Evolutionary conservation across 139 green algal genomes (phyloP).

Genomic region (Auxenochlorella pyrenoidosa): DNA sequence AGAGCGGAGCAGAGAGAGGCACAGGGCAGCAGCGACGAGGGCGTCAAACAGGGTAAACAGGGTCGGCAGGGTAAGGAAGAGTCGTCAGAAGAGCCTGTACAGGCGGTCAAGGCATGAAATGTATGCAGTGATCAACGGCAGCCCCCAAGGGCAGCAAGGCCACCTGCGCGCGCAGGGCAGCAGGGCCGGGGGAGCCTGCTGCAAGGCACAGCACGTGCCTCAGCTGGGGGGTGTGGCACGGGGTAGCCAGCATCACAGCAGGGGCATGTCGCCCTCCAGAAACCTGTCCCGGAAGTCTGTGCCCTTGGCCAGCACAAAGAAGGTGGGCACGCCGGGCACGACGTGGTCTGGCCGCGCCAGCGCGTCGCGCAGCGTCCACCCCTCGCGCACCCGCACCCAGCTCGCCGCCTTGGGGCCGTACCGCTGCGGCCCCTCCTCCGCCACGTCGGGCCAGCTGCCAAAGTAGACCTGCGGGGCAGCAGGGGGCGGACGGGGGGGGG

Average conservation of each 20-base stretch:
- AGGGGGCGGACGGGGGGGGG: not conserved
- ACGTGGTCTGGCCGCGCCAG: slow-evolving; percentile 68
- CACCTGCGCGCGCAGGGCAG: too few relatives aligned
- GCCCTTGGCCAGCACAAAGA: slow-evolving; percentile 81
- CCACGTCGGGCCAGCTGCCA: slow-evolving; percentile 71
- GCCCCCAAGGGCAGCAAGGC: too few relatives aligned
- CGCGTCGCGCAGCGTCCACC: slow-evolving; percentile 55
- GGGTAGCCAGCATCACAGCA: slow-evolving; percentile 46
- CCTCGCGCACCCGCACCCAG: slow-evolving; percentile 54
- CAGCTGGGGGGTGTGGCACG: too few relatives aligned
- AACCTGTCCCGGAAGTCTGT: slow-evolving; percentile 73
- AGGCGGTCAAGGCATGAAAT: too few relatives aligned
- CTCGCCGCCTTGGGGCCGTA: slow-evolving; percentile 68
- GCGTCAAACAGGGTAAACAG: too few relatives aligned
- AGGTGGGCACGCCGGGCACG: slow-evolving; percentile 81
- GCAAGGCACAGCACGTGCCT: too few relatives aligned
- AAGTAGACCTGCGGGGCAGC: slow-evolving; percentile 55
- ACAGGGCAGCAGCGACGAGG: too few relatives aligned
- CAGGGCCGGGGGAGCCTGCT: too few relatives aligned
- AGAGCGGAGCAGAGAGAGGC: too few relatives aligned
- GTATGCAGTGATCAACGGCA: too few relatives aligned
- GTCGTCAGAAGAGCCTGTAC: too few relatives aligned
- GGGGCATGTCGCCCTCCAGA: slow-evolving; percentile 59
- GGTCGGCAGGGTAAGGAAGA: too few relatives aligned
- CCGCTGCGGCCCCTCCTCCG: slow-evolving; percentile 61